phyloP scores from a whole-genome alignment of 306 rosid species.

The Inga leiocalycina region DNA sequence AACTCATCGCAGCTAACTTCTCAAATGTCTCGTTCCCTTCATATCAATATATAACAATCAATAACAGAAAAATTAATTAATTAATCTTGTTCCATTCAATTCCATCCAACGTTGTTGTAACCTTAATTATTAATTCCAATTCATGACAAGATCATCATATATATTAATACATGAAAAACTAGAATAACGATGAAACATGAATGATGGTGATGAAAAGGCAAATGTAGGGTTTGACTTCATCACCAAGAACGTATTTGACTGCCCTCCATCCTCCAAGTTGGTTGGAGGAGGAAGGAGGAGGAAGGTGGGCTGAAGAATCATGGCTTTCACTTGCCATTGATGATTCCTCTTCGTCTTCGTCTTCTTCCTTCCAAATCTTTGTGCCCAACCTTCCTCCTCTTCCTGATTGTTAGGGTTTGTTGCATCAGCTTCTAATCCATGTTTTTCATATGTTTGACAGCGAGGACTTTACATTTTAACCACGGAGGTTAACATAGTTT shows the following conservation, averaged over 20 bases:
- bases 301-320: constrained; percentile 14
- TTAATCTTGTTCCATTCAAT: not conserved
- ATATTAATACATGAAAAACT: not conserved
- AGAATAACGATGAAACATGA: not conserved
- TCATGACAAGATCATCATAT: not conserved
- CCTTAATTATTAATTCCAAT: not conserved
- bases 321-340: constrained; percentile 30
- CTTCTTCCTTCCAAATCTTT: not conserved
- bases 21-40: constrained; percentile 73
- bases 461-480: not conserved
- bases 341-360: not conserved
- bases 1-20: constrained; percentile 73
- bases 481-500: not conserved
- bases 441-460: not conserved
- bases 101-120: not conserved
- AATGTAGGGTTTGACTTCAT: constrained; percentile 28
- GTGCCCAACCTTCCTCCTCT: not conserved
- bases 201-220: not conserved
- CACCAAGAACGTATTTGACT: constrained; percentile 52
- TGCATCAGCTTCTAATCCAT: not conserved
- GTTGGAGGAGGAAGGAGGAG: constrained; percentile 30
- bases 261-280: constrained; percentile 61
- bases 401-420: not conserved
- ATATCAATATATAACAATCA: not conserved
- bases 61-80: not conserved